Percentiles rank a stretch among this genome's conserved stretches.
Evolutionary conservation across 148 eudicot species (phyloP).

Genomic region (Vaccinium vitisidaea): DNA sequence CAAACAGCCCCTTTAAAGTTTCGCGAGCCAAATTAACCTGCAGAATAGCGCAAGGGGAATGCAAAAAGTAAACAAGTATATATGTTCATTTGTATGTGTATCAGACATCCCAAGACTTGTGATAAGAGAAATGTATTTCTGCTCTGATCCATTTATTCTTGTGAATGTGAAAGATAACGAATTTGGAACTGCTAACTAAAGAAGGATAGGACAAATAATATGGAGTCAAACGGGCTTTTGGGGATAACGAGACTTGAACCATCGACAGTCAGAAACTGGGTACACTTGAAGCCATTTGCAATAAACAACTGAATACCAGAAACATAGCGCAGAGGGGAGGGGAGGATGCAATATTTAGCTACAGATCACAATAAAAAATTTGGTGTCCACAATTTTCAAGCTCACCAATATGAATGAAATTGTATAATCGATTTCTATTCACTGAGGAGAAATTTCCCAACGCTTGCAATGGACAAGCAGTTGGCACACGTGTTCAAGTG

Average conservation of each 20-base stretch:
- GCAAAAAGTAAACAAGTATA: neutral
- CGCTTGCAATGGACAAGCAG: neutral
- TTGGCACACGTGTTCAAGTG: neutral
- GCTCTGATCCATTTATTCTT: no score
- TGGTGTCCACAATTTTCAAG: neutral
- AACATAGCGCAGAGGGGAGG: neutral
- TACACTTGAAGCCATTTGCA: neutral
- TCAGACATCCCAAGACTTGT: no score
- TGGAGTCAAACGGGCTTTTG: no score
- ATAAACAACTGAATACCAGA: neutral
- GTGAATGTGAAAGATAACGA: no score
- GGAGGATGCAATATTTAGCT: neutral
- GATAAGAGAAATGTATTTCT: no score
- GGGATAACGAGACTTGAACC: no score
- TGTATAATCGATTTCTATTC: neutral
- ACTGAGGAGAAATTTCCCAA: neutral
- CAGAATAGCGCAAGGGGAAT: neutral
- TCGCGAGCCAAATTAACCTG: conserved; percentile 96
- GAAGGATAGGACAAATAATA: no score
- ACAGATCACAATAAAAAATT: neutral
- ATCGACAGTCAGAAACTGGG: neutral
- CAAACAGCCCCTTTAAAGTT: conserved; percentile 86
- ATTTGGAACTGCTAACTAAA: no score
- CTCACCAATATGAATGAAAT: conserved; percentile 1
- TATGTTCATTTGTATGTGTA: no score